Conservation (phyloP, 1,139 yeast genomes). For the Candida mesenterica region DNA sequence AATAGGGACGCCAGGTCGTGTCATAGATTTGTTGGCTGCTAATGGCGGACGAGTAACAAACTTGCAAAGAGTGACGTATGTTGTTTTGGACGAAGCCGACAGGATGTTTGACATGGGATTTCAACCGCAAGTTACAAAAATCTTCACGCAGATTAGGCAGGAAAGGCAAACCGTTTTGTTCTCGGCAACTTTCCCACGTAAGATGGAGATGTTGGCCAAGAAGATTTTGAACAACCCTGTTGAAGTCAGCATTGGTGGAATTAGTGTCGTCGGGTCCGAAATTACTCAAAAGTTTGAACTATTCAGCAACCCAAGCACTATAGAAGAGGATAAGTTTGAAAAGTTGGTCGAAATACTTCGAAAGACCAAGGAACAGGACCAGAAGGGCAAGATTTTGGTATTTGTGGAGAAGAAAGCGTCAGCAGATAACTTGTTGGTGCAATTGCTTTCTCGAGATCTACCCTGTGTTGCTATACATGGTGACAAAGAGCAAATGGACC, state of each 20-base stretch:
- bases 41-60: slow-evolving; percentile 79
- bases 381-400: slow-evolving; percentile 60
- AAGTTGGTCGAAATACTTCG: slow-evolving; percentile 56
- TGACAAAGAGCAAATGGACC: slow-evolving; percentile 84
- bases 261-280: slow-evolving; percentile 80
- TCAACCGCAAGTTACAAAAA: slow-evolving; percentile 91
- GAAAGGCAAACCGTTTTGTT: slow-evolving; percentile 91
- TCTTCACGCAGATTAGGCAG: slow-evolving; percentile 74
- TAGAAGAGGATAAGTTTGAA: slow-evolving; percentile 34
- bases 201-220: slow-evolving; percentile 73
- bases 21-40: slow-evolving; percentile 84
- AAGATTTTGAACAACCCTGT: slow-evolving; percentile 62
- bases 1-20: slow-evolving; percentile 94
- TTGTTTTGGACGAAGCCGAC: slow-evolving; percentile 95
- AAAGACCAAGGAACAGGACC: slow-evolving; percentile 27
- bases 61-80: slow-evolving; percentile 67
- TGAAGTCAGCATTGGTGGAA: slow-evolving; percentile 78
- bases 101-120: slow-evolving; percentile 97
- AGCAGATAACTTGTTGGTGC: slow-evolving; percentile 69
- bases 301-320: slow-evolving; percentile 31
- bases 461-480: slow-evolving; percentile 79
- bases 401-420: slow-evolving; percentile 86
- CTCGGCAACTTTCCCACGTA: slow-evolving; percentile 89
- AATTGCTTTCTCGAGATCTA: slow-evolving; percentile 56
- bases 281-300: slow-evolving; percentile 72